Evolutionary conservation across 345 rosid species (phyloP), one percentile per base, ranked within the genome.

Genomic region (Limnanthes douglasii): DNA sequence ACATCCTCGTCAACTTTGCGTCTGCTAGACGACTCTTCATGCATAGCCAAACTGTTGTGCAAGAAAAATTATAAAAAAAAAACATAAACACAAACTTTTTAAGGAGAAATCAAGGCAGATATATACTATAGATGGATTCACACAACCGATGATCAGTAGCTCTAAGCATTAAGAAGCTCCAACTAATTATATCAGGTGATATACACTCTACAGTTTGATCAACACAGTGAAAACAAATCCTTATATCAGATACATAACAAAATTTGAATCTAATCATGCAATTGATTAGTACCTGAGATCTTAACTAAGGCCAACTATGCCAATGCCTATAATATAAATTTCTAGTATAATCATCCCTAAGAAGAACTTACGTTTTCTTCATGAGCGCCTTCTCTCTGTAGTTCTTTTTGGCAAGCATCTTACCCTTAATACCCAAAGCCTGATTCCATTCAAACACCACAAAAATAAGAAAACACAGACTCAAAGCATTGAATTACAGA

Each of bases 1-100:
- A 92, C 94, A 24, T 92, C 59, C 39, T 85, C 96, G 42, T 75
- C 99, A 41, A 61, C 73, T 56, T 78, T 78, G 41, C 99, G 76
- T 57, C 93, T 67, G 27, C 67, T 61, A 13, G 83, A 50, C 37
- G 94, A 84, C 62, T 92, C 99, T 37, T 81, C 96, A 5, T 92
- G 96, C 96, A 78, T 78, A 15, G 69, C 75, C 80, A 92, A 63
- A 21, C 96, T 92, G 55, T 49, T 18, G 12, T 14, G 14, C 2
- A 3, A 5, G 27, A 41, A 7, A 6, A 29, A 37, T 5, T 26
- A 18, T 3, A 5, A 5, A 4, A 6, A 5, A 11, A n/a, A n/a
- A n/a, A n/a, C n/a, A n/a, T n/a, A n/a, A n/a, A n/a, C n/a, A n/a
- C n/a, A n/a, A n/a, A n/a, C n/a, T n/a, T n/a, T n/a, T n/a, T n/a